phyloP scores from a whole-genome alignment of 345 rosid species.

The Eucalyptus fibrosa region DNA sequence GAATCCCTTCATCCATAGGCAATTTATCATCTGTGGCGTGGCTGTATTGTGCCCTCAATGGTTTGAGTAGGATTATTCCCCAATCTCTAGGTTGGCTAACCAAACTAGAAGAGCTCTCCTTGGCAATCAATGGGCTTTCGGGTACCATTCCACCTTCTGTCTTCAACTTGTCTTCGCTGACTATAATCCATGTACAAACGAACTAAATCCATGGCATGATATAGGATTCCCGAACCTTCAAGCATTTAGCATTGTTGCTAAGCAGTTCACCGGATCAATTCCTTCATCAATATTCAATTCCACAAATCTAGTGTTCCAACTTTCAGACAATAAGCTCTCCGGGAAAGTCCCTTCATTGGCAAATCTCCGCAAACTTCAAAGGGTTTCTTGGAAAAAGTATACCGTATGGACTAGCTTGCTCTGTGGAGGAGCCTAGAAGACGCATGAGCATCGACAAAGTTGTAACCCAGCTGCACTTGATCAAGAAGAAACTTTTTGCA shows the following conservation, averaged over 20 bases:
- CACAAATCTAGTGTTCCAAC: background rate
- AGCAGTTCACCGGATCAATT: background rate
- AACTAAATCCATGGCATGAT: slow-evolving; percentile 3
- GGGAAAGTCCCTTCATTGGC: slow-evolving; percentile 5
- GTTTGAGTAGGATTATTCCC: background rate
- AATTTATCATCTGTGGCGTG: background rate
- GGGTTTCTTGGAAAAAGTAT: background rate
- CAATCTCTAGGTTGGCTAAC: background rate
- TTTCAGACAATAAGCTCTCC: background rate
- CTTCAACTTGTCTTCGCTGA: slow-evolving; percentile 7
- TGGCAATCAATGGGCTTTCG: background rate
- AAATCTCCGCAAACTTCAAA: background rate
- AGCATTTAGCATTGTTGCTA: background rate
- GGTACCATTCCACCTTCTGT: slow-evolving; percentile 8
- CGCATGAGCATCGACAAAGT: background rate
- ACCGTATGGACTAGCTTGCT: background rate
- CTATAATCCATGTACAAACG: accelerated
- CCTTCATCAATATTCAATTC: background rate
- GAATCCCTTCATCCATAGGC: background rate
- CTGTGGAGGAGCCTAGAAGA: background rate
- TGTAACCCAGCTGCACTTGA: background rate
- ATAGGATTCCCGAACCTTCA: background rate
- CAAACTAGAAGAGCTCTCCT: too few species aligned
- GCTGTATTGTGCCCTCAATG: background rate
- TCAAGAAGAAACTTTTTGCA: background rate